These are phyloP conservation scores for Litsea cubeba DNA, from an alignment of 164 flowering plant genomes.

Conservation along the genomic window DNA sequence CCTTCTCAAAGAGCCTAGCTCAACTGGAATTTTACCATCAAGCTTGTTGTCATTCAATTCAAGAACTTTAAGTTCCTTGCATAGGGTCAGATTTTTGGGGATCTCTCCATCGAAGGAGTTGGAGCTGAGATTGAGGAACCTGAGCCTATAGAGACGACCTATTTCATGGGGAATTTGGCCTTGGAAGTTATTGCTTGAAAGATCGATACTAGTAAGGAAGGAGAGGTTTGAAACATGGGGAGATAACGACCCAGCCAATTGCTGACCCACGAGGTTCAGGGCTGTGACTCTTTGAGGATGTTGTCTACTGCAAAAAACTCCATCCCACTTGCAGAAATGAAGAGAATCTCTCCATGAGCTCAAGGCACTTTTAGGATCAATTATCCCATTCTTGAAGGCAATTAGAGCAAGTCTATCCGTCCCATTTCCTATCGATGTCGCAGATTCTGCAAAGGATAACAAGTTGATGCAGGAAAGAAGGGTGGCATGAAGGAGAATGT, in stretches of 20 bases:
- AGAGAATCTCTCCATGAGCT: neutral
- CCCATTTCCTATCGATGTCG: neutral
- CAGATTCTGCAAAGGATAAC: neutral
- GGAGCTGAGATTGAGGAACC: slow-evolving; percentile 25
- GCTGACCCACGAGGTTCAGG: slow-evolving; percentile 19
- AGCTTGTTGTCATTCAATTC: neutral
- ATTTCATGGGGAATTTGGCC: slow-evolving; percentile 32
- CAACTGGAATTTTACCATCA: slow-evolving; percentile 6
- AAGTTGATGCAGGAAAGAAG: neutral
- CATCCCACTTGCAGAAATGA: slow-evolving; percentile 10
- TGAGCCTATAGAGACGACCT: slow-evolving; percentile 24
- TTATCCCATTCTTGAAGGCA: neutral
- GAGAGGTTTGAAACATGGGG: slow-evolving; percentile 41
- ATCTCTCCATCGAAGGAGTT: slow-evolving; percentile 29
- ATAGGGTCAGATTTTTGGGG: slow-evolving; percentile 13
- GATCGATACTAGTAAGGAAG: slow-evolving; percentile 29
- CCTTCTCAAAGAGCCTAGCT: slow-evolving; percentile 5
- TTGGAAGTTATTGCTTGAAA: slow-evolving; percentile 26
- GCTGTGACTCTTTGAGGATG: slow-evolving; percentile 23
- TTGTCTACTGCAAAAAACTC: slow-evolving; percentile 15
- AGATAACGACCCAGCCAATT: slow-evolving; percentile 25
- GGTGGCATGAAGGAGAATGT: neutral
- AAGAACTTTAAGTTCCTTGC: neutral
- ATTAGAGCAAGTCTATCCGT: neutral
- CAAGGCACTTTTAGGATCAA: neutral